Evolutionary conservation across 768 basidiomycete species (phyloP).

Genomic region (Candolleomyces aberdarensis): DNA sequence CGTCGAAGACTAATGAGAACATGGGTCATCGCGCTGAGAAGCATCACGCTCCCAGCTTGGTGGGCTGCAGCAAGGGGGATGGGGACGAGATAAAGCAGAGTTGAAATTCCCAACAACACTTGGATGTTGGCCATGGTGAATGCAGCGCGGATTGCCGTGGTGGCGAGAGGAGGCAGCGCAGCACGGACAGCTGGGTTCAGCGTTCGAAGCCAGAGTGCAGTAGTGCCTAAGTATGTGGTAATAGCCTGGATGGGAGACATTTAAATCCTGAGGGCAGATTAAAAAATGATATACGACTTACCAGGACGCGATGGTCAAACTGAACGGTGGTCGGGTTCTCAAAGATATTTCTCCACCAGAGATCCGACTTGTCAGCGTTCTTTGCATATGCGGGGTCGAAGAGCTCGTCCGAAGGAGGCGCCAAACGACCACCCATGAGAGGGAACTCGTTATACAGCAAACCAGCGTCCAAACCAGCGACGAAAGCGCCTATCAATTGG

Average conservation of each 20-base stretch:
- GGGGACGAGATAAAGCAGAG: slow-evolving; percentile 90
- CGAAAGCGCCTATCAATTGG: slow-evolving; percentile 82
- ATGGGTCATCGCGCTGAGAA: slow-evolving; percentile 82
- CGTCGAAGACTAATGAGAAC: slow-evolving; percentile 66
- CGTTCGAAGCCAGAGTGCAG: slow-evolving; percentile 59
- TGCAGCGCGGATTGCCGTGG: slow-evolving; percentile 49
- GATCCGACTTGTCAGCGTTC: slow-evolving; percentile 62
- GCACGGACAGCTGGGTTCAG: slow-evolving; percentile 55
- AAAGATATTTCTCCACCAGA: slow-evolving; percentile 95
- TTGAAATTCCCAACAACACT: slow-evolving; percentile 62
- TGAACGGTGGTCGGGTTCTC: slow-evolving; percentile 99
- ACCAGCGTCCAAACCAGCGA: slow-evolving; percentile 96
- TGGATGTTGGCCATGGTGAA: slow-evolving; percentile 86
- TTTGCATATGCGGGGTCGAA: slow-evolving; percentile 75
- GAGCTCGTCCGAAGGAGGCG: slow-evolving; percentile 81
- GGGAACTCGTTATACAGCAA: slow-evolving; percentile 99
- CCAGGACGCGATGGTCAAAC: slow-evolving; percentile 92
- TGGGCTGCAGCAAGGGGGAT: slow-evolving; percentile 89
- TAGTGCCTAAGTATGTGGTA: slow-evolving; percentile 73
- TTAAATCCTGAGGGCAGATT: background rate
- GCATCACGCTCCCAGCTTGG: slow-evolving; percentile 89
- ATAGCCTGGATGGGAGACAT: slow-evolving; percentile 54
- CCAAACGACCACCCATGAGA: slow-evolving; percentile 84
- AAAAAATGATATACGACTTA: slow-evolving; percentile 31
- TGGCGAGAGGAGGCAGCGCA: slow-evolving; percentile 60